Base-by-base conservation (phyloP, 2,329 filamentous ascomycete species). In the Botrytis deweyae region DNA sequence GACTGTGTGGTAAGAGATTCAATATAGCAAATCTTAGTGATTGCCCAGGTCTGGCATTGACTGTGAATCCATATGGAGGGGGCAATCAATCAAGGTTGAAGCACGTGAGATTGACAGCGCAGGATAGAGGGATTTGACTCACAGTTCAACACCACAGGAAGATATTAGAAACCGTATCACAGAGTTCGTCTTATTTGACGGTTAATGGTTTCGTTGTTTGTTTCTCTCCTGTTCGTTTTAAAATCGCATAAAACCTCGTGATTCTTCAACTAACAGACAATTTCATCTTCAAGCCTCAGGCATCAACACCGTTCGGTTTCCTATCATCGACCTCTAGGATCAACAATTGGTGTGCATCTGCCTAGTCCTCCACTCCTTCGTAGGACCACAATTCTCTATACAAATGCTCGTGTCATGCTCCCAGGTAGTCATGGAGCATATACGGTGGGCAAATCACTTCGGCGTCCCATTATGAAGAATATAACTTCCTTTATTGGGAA, bases 381-480 rank as follows among this genome's bases (percentile, higher is more conserved):
- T 36, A 72, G 71, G 71, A 61, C 52, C 52, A 72, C 52, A 61
- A 18, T n/a, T 44, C 40, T 44, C 16, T 61, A 55, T 68, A 38
- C 64, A 69, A 59, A 46, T 46, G 59, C 38, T 63, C 44, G 58
- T 73, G 80, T 80, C 79, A 82, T 82, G 81, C 79, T 80, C 76
- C 75, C 74, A 75, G 74, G 80, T 68, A 76, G 79, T 72, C 74
- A 83, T 83, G 82, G 81, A 76, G 81, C 78, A 78, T 79, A 78
- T 75, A 78, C 77, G 76, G 61, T 80, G 76, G 75, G 75, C 67
- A 79, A 78, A 70, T 74, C 75, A 72, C 74, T 79, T 76, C 75
- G 75, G 74, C 74, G 76, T 76, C 76, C 76, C 33, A 72, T 77
- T 74, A 73, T 76, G 61, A 72, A 64, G 44, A 77, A 72, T 61